A percentile compares a stretch with the other conserved stretches of the same genome.
These are phyloP conservation scores for Torulaspora franciscae DNA, from an alignment of 805 yeast species.

Conservation along the genomic window DNA sequence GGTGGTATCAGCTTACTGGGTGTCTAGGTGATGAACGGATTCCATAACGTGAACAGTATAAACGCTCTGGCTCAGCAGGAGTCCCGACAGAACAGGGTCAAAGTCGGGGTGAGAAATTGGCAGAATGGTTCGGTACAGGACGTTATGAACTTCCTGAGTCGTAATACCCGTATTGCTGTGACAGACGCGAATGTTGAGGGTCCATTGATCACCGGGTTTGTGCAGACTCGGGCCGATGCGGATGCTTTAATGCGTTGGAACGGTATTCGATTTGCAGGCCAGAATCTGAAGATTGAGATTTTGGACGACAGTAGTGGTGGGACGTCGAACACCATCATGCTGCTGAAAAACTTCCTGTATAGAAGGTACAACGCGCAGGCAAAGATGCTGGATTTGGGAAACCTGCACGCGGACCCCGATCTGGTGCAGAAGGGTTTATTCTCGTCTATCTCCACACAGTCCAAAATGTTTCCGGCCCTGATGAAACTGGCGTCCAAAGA, in stretches of 20 bases:
- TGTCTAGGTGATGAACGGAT: slow-evolving; percentile 19
- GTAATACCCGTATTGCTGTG: slow-evolving; percentile 58
- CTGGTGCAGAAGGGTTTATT: slow-evolving; percentile 61
- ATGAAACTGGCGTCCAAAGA: slow-evolving; percentile 71
- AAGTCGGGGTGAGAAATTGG: slow-evolving; percentile 74
- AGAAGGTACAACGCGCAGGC: slow-evolving; percentile 61
- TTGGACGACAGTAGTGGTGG: slow-evolving; percentile 17
- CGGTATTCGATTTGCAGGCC: slow-evolving; percentile 82
- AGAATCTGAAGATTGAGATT: slow-evolving; percentile 51
- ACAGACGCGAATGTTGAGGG: slow-evolving; percentile 51
- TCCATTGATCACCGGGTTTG: slow-evolving; percentile 56
- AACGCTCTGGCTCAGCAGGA: slow-evolving; percentile 28
- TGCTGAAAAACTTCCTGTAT: slow-evolving; percentile 55
- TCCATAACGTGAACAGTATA: slow-evolving; percentile 29
- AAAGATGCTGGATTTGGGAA: slow-evolving; percentile 65
- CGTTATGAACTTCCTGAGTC: slow-evolving; percentile 58
- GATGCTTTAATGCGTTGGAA: slow-evolving; percentile 53
- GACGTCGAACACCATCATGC: slow-evolving; percentile 50
- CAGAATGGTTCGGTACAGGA: slow-evolving; percentile 70
- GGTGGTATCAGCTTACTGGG: background rate
- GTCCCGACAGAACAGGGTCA: slow-evolving; percentile 36
- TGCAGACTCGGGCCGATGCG: slow-evolving; percentile 52
- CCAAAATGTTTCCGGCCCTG: slow-evolving; percentile 86
- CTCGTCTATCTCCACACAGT: slow-evolving; percentile 51
- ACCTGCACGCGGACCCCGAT: slow-evolving; percentile 58